Conservation (phyloP, 2,329 filamentous ascomycete species). For the Fusarium sp. region DNA sequence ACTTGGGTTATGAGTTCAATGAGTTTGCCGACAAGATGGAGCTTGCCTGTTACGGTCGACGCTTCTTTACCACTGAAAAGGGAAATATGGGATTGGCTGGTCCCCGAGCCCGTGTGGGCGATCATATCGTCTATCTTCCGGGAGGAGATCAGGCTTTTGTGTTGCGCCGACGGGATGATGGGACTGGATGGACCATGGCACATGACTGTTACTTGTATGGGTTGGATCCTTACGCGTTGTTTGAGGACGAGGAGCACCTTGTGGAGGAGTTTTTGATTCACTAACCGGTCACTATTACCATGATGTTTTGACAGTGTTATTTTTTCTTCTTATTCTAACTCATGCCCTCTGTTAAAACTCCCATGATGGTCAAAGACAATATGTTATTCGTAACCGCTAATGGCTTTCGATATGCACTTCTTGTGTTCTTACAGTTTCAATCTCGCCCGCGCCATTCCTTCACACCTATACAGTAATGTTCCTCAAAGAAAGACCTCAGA, state of each 20-base stretch:
- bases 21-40: background rate
- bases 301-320: background rate
- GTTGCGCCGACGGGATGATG: background rate
- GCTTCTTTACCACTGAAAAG: slow-evolving; percentile 11
- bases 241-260: slow-evolving; percentile 4
- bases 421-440: too few species aligned
- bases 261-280: slow-evolving; percentile 9
- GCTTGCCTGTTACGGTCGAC: slow-evolving; percentile 5
- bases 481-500: too few species aligned
- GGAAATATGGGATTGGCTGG: slow-evolving; percentile 15
- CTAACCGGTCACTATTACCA: background rate
- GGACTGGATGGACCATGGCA: background rate
- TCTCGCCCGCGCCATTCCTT: too few species aligned
- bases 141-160: slow-evolving; percentile 8
- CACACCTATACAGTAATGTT: too few species aligned
- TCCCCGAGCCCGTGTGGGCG: background rate
- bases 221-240: slow-evolving; percentile 1
- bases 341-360: background rate
- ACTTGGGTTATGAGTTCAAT: background rate
- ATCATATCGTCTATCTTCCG: slow-evolving; percentile 7
- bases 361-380: background rate
- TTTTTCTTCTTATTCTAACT: background rate
- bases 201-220: slow-evolving; percentile 23
- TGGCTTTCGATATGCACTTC: too few species aligned
- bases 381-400: background rate